Conservation (phyloP, 78 protist genomes). For the Speleostelium caveatum region DNA sequence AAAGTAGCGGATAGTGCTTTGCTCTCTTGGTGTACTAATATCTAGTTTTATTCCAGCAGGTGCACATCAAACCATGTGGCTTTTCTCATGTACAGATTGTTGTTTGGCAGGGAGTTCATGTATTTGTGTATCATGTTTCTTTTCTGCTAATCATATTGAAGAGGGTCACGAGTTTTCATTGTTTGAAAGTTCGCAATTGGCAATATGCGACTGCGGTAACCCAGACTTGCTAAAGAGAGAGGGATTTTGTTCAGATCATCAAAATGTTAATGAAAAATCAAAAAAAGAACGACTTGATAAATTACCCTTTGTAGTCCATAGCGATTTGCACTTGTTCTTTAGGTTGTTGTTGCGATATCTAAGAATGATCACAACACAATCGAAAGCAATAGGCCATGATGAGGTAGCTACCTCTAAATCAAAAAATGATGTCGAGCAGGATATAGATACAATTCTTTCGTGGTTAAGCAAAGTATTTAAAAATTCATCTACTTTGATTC, state of each 20-base stretch:
- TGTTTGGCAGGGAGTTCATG: slow-evolving; percentile 28
- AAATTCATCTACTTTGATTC: slow-evolving; percentile 49
- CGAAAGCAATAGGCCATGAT: too few species aligned
- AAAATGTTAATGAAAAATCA: slow-evolving; percentile 26
- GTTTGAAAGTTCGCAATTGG: slow-evolving; percentile 23
- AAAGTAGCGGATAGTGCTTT: too few species aligned
- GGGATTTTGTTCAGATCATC: slow-evolving; percentile 46
- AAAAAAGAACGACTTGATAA: slow-evolving; percentile 6
- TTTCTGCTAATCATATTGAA: slow-evolving; percentile 58
- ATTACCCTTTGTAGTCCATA: slow-evolving; percentile 18
- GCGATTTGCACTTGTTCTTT: slow-evolving; percentile 65
- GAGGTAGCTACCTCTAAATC: not conserved
- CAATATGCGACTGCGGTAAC: slow-evolving; percentile 78
- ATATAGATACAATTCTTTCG: not conserved
- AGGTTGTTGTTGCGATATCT: slow-evolving; percentile 47
- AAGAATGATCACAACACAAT: not conserved
- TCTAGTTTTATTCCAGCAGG: not conserved
- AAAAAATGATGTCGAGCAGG: not conserved
- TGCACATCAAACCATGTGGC: slow-evolving; percentile 25
- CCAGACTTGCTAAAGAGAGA: slow-evolving; percentile 17
- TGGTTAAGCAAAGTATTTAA: slow-evolving; percentile 31
- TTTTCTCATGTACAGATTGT: slow-evolving; percentile 36
- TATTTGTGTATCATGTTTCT: slow-evolving; percentile 56
- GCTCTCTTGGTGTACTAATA: not conserved
- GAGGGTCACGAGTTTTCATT: slow-evolving; percentile 31